A percentile compares a stretch with the other conserved stretches of the same genome.
Conservation (phyloP, 139 green algal genomes). For the Chlamydomonas sphaeroides region DNA sequence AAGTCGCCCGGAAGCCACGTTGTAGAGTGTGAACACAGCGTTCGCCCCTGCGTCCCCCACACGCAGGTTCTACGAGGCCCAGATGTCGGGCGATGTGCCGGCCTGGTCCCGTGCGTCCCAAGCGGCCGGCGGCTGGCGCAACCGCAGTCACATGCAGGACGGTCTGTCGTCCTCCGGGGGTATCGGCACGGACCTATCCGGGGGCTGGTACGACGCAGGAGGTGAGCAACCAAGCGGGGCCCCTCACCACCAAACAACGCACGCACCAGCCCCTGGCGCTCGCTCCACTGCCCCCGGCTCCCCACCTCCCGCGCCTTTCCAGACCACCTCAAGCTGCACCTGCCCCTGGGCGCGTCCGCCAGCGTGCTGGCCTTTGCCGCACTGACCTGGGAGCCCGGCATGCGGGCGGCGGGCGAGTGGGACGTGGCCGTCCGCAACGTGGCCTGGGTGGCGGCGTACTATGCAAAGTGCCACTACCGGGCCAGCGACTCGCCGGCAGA, state of each 20-base stretch:
- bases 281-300: not conserved
- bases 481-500: slow-evolving; percentile 6
- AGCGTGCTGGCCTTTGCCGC: slow-evolving; percentile 12
- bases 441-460: slow-evolving; percentile 18
- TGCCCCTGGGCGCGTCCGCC: slow-evolving; percentile 21
- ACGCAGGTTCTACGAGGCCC: slow-evolving; percentile 42
- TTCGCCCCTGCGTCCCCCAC: too few species aligned
- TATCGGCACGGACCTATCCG: not conserved
- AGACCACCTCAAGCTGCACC: slow-evolving; percentile 43
- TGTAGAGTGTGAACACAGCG: too few species aligned
- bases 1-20: too few species aligned
- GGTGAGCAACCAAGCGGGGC: too few species aligned
- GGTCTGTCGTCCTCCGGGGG: not conserved
- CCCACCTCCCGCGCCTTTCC: not conserved
- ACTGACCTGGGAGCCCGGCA: slow-evolving; percentile 19
- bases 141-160: slow-evolving; percentile 3
- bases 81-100: slow-evolving; percentile 28
- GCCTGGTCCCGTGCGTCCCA: slow-evolving; percentile 1
- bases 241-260: too few species aligned
- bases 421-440: slow-evolving; percentile 29
- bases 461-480: slow-evolving; percentile 26
- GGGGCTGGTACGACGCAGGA: slow-evolving; percentile 15
- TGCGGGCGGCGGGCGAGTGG: slow-evolving; percentile 22
- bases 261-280: not conserved
- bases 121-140: slow-evolving; percentile 15